Evolutionary conservation across 179 eudicot species (phyloP).

Genomic region (Silene noctiflora): DNA sequence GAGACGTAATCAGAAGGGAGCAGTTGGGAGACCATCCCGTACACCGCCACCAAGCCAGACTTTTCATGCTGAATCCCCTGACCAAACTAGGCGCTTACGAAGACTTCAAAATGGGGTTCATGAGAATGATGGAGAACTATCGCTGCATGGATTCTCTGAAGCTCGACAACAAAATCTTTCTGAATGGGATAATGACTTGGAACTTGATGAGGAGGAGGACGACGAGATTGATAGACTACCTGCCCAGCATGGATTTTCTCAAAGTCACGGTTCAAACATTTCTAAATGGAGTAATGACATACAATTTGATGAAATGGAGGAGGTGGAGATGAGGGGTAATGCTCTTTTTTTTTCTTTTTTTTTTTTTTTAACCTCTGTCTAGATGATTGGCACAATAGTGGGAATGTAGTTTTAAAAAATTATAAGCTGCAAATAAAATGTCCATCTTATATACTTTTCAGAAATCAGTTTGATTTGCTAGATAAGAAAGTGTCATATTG

Average conservation of each 20-base stretch:
- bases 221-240: slow-evolving; percentile 28
- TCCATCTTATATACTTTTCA: too few species aligned
- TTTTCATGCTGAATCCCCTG: slow-evolving; percentile 16
- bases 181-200: slow-evolving; percentile 30
- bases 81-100: slow-evolving; percentile 17
- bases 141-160: slow-evolving; percentile 15
- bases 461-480: too few species aligned
- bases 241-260: slow-evolving; percentile 17
- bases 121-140: slow-evolving; percentile 27
- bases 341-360: neutral
- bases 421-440: neutral
- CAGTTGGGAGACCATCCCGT: slow-evolving; percentile 16
- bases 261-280: slow-evolving; percentile 14
- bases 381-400: neutral
- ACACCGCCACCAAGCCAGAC: slow-evolving; percentile 19
- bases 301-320: slow-evolving; percentile 36
- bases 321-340: slow-evolving; percentile 39
- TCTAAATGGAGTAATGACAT: slow-evolving; percentile 29
- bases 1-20: slow-evolving; percentile 19
- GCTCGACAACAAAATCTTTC: slow-evolving; percentile 14
- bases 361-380: neutral
- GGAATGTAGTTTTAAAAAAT: neutral
- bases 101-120: slow-evolving; percentile 17
- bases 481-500: too few species aligned
- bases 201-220: slow-evolving; percentile 29